Base-by-base conservation (phyloP, 345 rosid species). In the Populus nigra region DNA sequence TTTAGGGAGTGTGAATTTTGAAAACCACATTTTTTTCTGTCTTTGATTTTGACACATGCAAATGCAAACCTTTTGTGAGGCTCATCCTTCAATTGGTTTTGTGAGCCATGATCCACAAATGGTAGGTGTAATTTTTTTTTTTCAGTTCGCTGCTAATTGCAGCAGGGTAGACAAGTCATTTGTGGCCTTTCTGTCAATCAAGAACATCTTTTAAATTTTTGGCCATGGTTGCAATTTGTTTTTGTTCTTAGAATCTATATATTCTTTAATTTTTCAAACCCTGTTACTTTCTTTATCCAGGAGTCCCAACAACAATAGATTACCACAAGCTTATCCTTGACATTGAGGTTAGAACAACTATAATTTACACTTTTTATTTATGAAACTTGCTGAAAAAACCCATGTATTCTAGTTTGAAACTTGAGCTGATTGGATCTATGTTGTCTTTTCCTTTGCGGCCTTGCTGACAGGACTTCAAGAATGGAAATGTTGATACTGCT, bases 291-390 rank as follows among this genome's bases (percentile, higher is more conserved):
- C 71, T 73, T 29, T 68, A 68, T 80, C 69, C 86, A 95, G 98
- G 99, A 71, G 94, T 96, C 83, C 99, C 99, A 61, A 96, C 98
- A 7, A 96, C 99, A 68, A 92, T 93, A 29, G 94, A 93, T 2
- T 96, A 96, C 84, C 99, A 96, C 79, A 96, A 96, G 80, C 97
- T 96, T 78, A 93, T 93, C 85, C 99, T 96, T 79, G 99, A 96
- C 17, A 83, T 91, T 71, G 99, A 96, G 96, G 98, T 92, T 49
- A 2, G 91, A 73, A 55, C 71, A 79, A 47, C 78, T 69, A 50
- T 76, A 61, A 47, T 65, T 72, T 72, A 45, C 35, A 10, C 35
- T 33, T 8, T 69, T 23, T 38, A 36, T 77, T 43, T 39, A 53
- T 53, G 23, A 17, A 53, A 6, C 77, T 29, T 18, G 69, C 66